Evolutionary conservation across 1,139 yeast genomes (phyloP).

Genomic region (Lodderomyces theae): DNA sequence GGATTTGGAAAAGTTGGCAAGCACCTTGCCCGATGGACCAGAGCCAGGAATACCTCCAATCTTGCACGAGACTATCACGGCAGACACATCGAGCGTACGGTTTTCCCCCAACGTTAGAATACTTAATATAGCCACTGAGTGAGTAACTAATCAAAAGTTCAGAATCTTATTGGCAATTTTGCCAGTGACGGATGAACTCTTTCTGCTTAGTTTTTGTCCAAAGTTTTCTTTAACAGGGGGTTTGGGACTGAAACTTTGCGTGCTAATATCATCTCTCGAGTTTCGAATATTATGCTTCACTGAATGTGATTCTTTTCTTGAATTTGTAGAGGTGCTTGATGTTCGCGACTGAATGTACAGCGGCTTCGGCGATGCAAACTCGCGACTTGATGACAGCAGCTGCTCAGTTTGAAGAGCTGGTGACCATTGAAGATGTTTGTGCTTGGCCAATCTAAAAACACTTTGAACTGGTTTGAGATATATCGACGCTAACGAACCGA

Average conservation of each 20-base stretch:
- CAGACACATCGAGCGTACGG: constrained; percentile 51
- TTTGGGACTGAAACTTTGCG: constrained; percentile 1
- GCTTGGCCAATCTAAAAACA: constrained; percentile 68
- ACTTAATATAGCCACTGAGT: constrained; percentile 32
- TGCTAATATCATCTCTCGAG: neutral
- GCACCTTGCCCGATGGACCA: constrained; percentile 68
- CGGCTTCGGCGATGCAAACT: constrained; percentile 1
- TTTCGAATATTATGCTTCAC: neutral
- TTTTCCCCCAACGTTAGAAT: constrained; percentile 60
- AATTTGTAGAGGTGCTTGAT: neutral
- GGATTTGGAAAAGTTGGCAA: constrained; percentile 38
- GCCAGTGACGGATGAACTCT: constrained; percentile 30
- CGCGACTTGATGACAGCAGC: constrained; percentile 1
- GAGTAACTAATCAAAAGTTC: neutral
- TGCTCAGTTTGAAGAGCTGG: constrained; percentile 53
- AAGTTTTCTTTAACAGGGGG: constrained; percentile 21
- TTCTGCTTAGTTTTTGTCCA: constrained; percentile 30
- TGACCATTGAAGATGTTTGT: constrained; percentile 52
- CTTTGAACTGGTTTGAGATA: constrained; percentile 79
- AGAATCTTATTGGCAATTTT: constrained; percentile 17
- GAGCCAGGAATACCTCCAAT: constrained; percentile 75
- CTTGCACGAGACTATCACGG: constrained; percentile 63
- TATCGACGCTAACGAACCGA: constrained; percentile 81
- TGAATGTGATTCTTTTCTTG: neutral
- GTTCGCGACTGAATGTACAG: constrained; percentile 2